Base-by-base conservation (phyloP, 1,139 yeast species). In the Casaregolazyma suthepensis region DNA sequence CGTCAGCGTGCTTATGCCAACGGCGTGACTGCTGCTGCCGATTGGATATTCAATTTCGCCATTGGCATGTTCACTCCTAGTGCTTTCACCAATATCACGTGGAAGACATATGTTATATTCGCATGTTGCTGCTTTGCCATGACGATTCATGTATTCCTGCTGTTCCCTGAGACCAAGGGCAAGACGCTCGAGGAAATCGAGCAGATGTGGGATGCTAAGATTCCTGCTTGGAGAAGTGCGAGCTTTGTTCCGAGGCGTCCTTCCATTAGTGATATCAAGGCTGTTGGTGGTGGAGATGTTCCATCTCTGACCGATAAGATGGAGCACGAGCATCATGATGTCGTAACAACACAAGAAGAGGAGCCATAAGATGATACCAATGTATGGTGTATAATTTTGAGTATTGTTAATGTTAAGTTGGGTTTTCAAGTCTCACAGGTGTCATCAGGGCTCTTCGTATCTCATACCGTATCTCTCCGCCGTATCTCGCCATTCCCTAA, bases 41-140 rank as follows among this genome's bases (percentile, higher is more conserved):
- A 87, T 73, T 87, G 95, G 95, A 60, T 85, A 50, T 82, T 85
- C 74, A 89, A 89, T 65, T 87, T 87, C 75, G 80, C 76, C 81
- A 81, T 70, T 88, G 93, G 65, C 82, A 80, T 67, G 88, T 85
- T 55, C 55, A 69, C 67, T 70, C 87, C 61, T 71, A 75, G 73
- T 70, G 82, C 75, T 71, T 82, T 72, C 74, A 75, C 61, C 63
- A 70, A 59, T 77, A 83, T 86, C 70, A 80, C 68, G 59, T 71
- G 56, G 82, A 81, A 26, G 70, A 83, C 77, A 0, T 79, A 79
- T 64, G 75, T 85, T n/a, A 83, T 86, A 45, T 87, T 86, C 74
- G 87, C 85, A 48, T 77, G 80, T 57, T 84, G 83, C 52, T 80
- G 84, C 68, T 66, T 68, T 20, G 73, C 67, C 54, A 79, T 81